These are phyloP conservation scores for Aspergillus novofumigatus DNA, from an alignment of 2,329 filamentous ascomycete genomes.

Conservation along the genomic window DNA sequence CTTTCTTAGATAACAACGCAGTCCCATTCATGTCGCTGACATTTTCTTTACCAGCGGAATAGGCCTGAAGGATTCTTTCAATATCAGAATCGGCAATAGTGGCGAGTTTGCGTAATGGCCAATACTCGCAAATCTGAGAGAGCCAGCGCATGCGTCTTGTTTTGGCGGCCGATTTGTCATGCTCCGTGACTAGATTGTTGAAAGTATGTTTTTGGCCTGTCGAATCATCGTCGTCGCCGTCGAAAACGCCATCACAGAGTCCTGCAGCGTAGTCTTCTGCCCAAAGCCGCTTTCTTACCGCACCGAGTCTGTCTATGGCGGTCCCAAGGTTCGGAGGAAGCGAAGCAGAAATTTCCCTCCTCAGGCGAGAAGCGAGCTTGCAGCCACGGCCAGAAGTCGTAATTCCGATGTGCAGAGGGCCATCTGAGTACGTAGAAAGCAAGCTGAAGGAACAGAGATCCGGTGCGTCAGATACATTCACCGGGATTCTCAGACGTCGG, in stretches of 20 bases:
- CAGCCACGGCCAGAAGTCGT: slow-evolving; percentile 94
- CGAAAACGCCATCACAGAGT: slow-evolving; percentile 40
- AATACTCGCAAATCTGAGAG: slow-evolving; percentile 96
- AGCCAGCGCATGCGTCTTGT: slow-evolving; percentile 87
- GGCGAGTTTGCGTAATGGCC: slow-evolving; percentile 81
- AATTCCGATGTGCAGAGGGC: slow-evolving; percentile 88
- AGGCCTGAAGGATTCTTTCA: slow-evolving; percentile 69
- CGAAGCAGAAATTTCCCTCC: slow-evolving; percentile 77
- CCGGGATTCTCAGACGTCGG: slow-evolving; percentile 73
- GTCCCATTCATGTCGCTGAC: slow-evolving; percentile 11
- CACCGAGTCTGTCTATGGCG: slow-evolving; percentile 74
- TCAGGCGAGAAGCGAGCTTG: slow-evolving; percentile 84
- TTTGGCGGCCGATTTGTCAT: slow-evolving; percentile 69
- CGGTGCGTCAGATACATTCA: slow-evolving; percentile 88
- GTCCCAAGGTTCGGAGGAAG: slow-evolving; percentile 71
- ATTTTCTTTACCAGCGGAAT: slow-evolving; percentile 41
- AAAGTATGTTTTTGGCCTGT: slow-evolving; percentile 69
- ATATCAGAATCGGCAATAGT: slow-evolving; percentile 76
- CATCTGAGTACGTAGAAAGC: slow-evolving; percentile 82
- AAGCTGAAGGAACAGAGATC: slow-evolving; percentile 84
- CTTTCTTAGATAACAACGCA: slow-evolving; percentile 38
- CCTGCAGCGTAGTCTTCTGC: slow-evolving; percentile 62
- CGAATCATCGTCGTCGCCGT: slow-evolving; percentile 47
- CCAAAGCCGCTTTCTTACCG: slow-evolving; percentile 65
- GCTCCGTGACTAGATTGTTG: slow-evolving; percentile 73